phyloP scores from a whole-genome alignment of 1,284 basidiomycete species.

The Erythrobasidium hasegawianum region DNA sequence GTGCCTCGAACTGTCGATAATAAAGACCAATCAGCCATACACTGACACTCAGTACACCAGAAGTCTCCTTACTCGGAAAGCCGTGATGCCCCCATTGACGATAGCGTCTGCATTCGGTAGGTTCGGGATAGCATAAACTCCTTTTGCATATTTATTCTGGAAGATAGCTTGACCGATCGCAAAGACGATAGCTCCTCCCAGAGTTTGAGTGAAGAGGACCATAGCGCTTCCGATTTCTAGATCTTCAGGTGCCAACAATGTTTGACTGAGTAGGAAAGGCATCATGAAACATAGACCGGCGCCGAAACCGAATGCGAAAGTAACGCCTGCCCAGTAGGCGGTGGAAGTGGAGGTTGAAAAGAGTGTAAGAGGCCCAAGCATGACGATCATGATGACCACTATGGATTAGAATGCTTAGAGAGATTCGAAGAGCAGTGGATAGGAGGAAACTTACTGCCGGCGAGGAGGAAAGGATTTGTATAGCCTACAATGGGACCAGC shows the following conservation, averaged over 20 bases:
- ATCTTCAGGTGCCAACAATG: not conserved
- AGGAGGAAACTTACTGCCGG: too few species aligned
- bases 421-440: too few species aligned
- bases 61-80: too few species aligned
- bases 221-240: not conserved
- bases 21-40: too few species aligned
- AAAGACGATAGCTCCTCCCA: slow-evolving; percentile 6
- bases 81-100: not conserved
- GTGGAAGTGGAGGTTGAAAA: not conserved
- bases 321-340: slow-evolving; percentile 1
- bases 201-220: not conserved
- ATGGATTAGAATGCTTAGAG: not conserved
- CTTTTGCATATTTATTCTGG: not conserved
- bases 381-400: not conserved
- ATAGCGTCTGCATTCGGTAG: not conserved
- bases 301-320: not conserved
- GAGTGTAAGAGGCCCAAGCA: not conserved
- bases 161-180: not conserved
- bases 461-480: too few species aligned
- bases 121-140: not conserved
- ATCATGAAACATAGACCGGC: slow-evolving; percentile 3
- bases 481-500: too few species aligned
- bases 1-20: too few species aligned
- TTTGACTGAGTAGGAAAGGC: not conserved
- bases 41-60: too few species aligned